Base-by-base conservation (phyloP, 371 early-diverging fungal species). In the Funneliformis caledonium region DNA sequence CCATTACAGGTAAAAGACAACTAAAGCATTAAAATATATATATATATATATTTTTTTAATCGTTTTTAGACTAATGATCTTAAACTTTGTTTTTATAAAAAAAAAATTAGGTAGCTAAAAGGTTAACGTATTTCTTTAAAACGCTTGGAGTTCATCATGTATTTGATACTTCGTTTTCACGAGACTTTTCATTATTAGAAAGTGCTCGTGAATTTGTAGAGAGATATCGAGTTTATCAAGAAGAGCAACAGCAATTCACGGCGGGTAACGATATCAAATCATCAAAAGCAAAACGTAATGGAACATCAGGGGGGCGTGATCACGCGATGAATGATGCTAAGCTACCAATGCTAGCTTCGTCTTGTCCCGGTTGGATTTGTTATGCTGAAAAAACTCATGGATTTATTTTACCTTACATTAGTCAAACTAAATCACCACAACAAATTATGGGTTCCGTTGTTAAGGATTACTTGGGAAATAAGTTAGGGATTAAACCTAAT, bases 321-420 rank as follows among this genome's bases (percentile, higher is more conserved):
- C 7, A 61, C 72, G 83, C 69, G 76, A 85, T 11, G 80, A 37
- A 11, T 52, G 37, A 62, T 45, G 81, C 37, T 80, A 83, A 43
- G 4, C 83, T 84, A 62, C 85, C 88, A 31, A 85, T 87, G 85
- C 80, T 87, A n/a, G 85, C 86, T 26, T 87, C 88, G 5, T 83
- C 86, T 26, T 87, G 88, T 83, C 88, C 88, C 76, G 88, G 87
- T 83, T 97, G 97, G 97, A 95, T 99, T 12, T 99, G 98, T 86
- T 98, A 98, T 83, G 97, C 97, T n/a, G 99, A 99, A 88, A 99
- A 98, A 87, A 98, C 97, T 0, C 98, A 98, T 81, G 92, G 91
- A 3, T 89, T 91, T 81, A 88, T 97, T 4, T 83, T 99, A 31
- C 95, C 96, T 0, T 90, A 92, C 82, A 94, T 99, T 74, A 90